Conservation (phyloP, 2,329 filamentous ascomycete species). For the Penicillium freii region DNA sequence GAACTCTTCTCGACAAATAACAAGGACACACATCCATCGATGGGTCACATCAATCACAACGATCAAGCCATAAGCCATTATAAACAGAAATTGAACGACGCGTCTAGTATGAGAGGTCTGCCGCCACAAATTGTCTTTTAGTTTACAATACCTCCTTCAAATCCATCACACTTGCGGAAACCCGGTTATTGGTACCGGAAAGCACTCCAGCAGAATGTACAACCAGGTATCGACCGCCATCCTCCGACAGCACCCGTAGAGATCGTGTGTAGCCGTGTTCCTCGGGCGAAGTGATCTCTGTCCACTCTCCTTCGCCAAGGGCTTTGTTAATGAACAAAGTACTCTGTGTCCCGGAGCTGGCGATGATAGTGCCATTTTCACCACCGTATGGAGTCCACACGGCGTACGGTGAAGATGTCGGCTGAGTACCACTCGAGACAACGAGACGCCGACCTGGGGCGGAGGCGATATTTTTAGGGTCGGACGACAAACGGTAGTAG, state of each 20-base stretch:
- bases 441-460: slow-evolving; percentile 44
- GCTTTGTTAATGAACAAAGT: slow-evolving; percentile 51
- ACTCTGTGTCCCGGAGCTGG: slow-evolving; percentile 40
- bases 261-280: slow-evolving; percentile 48
- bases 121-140: background rate
- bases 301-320: slow-evolving; percentile 49
- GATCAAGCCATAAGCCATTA: background rate
- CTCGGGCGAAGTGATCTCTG: slow-evolving; percentile 44
- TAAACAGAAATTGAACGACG: background rate
- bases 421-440: slow-evolving; percentile 44
- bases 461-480: slow-evolving; percentile 49
- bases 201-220: slow-evolving; percentile 22
- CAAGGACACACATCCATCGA: background rate
- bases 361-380: slow-evolving; percentile 51
- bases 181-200: slow-evolving; percentile 20
- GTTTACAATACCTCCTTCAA: slow-evolving; percentile 10
- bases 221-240: slow-evolving; percentile 19
- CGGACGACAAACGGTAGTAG: slow-evolving; percentile 51
- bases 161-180: slow-evolving; percentile 21
- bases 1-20: background rate
- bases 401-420: slow-evolving; percentile 51
- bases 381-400: slow-evolving; percentile 53
- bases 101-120: background rate
- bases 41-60: background rate
- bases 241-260: slow-evolving; percentile 46